Base-by-base conservation (phyloP, 2,329 filamentous ascomycete genomes). In the Paraconiothyrium sp. region DNA sequence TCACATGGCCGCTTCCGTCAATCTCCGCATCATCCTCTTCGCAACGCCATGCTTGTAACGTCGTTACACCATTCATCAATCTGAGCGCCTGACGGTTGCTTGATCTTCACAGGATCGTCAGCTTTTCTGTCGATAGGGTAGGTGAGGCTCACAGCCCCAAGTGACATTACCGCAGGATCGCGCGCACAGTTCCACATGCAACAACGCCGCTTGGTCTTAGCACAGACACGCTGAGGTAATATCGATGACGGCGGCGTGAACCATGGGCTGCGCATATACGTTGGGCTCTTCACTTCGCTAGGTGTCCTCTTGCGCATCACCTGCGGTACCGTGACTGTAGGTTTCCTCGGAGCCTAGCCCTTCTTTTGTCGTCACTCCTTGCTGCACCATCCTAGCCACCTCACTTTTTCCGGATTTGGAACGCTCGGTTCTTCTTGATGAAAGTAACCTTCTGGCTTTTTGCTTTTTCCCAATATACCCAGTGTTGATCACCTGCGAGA, bases 321-420 rank as follows among this genome's bases (percentile, higher is more conserved):
- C 43, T 54, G 44, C 27, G 43, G 27, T 34, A 35, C 47, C 35
- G n/a, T 58, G 24, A 59, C 39, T n/a, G 44, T 35, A 27, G 58
- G 46, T 51, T 55, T 48, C 58, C 46, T 50, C 16, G 35, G 58
- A 47, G 39, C 46, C 59, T 57, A 32, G 41, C 52, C 59, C 16
- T 44, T 61, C 59, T 51, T 61, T 59, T 55, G 32, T 59, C 46
- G 32, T 54, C 50, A 35, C 37, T 59, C 57, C 27, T 43, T 59
- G n/a, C 47, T 50, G 41, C 32, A 47, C 30, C 34, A 35, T 27
- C n/a, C 39, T 41, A 41, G 11, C 14, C 20, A 34, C 48, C 37
- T 43, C n/a, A 54, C 20, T 54, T 37, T 43, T 27, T n/a, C 48
- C 49, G 22, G 46, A 52, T 14, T 34, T 39, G 8, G n/a, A 39